Evolutionary conservation across 495 filamentous ascomycete genomes (phyloP).

Genomic region (Penicillium steckii): DNA sequence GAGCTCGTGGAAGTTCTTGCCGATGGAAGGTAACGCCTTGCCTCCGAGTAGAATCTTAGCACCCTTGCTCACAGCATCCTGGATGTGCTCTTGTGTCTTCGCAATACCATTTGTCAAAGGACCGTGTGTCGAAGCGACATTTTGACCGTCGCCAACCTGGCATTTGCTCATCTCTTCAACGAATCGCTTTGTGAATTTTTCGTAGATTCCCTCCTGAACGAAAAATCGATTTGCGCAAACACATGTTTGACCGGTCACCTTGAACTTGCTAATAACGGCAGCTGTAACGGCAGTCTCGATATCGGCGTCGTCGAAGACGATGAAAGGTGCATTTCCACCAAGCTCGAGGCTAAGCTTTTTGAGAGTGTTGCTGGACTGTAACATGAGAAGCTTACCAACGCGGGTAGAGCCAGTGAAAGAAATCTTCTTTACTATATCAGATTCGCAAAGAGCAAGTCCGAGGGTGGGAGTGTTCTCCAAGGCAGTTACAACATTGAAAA

Average conservation of each 20-base stretch:
- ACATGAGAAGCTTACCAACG: slow-evolving; percentile 52
- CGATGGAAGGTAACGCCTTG: slow-evolving; percentile 39
- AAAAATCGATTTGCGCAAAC: slow-evolving; percentile 63
- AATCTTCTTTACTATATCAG: slow-evolving; percentile 42
- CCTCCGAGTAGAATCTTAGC: slow-evolving; percentile 24
- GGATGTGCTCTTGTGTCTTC: slow-evolving; percentile 51
- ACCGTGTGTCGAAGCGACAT: slow-evolving; percentile 52
- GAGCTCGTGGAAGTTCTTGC: slow-evolving; percentile 65
- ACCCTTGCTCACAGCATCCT: slow-evolving; percentile 52
- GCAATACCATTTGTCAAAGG: slow-evolving; percentile 38
- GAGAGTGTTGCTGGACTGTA: slow-evolving; percentile 43
- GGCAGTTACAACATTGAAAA: slow-evolving; percentile 49
- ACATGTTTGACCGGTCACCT: slow-evolving; percentile 60
- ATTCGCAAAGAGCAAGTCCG: slow-evolving; percentile 40
- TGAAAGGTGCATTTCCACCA: slow-evolving; percentile 55
- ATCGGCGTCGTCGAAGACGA: slow-evolving; percentile 54
- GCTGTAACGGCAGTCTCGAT: slow-evolving; percentile 45
- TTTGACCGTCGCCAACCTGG: slow-evolving; percentile 55
- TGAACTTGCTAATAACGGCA: slow-evolving; percentile 47
- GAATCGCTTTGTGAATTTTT: slow-evolving; percentile 43
- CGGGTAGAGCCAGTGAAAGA: slow-evolving; percentile 52
- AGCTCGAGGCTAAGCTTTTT: slow-evolving; percentile 55
- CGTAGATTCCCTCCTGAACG: slow-evolving; percentile 52
- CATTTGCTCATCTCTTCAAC: slow-evolving; percentile 44
- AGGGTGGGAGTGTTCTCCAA: slow-evolving; percentile 43